A percentile compares a stretch with the other conserved stretches of the same genome.
phyloP scores from a whole-genome alignment of 2,329 filamentous ascomycete genomes.

The Aspergillus ustus region DNA sequence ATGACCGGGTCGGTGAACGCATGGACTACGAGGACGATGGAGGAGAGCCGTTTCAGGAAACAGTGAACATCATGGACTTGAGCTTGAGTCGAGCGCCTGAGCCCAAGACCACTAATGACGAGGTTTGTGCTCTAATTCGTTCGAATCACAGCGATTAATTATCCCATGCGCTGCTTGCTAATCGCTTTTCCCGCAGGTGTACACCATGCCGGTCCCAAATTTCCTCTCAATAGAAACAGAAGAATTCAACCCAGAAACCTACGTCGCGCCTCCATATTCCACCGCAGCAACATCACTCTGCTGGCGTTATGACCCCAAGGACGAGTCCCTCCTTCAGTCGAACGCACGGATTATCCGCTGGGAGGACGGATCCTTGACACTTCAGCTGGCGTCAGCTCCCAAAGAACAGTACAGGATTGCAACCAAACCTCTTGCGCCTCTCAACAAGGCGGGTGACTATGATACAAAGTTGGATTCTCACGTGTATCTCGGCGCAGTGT shows the following conservation, averaged over 20 bases:
- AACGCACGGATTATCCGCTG: conserved; percentile 69
- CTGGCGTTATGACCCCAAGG: conserved; percentile 67
- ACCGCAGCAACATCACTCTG: conserved; percentile 68
- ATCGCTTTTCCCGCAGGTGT: conserved; percentile 54
- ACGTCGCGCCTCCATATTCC: conserved; percentile 65
- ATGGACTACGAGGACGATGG: conserved; percentile 51
- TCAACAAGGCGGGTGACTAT: conserved; percentile 57
- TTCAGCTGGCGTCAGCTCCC: conserved; percentile 67
- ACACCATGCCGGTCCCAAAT: conserved; percentile 66
- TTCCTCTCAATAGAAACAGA: conserved; percentile 66
- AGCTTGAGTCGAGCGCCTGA: conserved; percentile 61
- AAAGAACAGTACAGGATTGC: conserved; percentile 64
- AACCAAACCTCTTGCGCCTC: conserved; percentile 62
- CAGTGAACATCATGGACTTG: conserved; percentile 59
- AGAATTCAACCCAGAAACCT: conserved; percentile 64
- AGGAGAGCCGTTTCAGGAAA: conserved; percentile 50
- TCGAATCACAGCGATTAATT: background rate
- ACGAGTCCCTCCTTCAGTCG: conserved; percentile 62
- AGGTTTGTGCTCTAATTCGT: conserved; percentile 36
- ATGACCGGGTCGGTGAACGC: conserved; percentile 55
- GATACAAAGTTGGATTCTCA: conserved; percentile 63
- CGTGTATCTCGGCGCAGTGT: conserved; percentile 66
- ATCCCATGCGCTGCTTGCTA: conserved; percentile 7
- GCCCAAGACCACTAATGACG: conserved; percentile 54
- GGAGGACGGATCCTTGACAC: conserved; percentile 69